Conservation (phyloP, 148 eudicot genomes). For the Camellia japonica region DNA sequence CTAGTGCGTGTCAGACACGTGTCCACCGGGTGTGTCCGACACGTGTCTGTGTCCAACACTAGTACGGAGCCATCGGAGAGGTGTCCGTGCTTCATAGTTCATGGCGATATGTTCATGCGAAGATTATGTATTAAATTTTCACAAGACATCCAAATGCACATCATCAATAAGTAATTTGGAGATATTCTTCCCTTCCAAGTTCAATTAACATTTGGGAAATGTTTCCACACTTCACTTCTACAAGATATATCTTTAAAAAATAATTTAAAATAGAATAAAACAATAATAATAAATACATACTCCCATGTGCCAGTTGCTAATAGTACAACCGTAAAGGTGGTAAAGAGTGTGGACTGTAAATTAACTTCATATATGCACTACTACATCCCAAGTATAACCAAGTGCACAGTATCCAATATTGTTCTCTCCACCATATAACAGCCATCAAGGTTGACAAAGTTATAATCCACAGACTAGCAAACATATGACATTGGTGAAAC, state of each 20-base stretch:
- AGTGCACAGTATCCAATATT: neutral
- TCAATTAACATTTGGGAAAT: neutral
- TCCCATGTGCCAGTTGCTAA: neutral
- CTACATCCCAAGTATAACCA: neutral
- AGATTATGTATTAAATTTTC: neutral
- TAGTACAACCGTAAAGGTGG: neutral
- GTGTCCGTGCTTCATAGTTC: no score
- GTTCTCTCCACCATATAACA: neutral
- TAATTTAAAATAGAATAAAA: neutral
- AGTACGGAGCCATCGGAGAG: no score
- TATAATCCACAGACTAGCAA: neutral
- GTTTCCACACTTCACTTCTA: neutral
- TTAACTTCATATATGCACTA: neutral
- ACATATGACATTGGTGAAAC: neutral
- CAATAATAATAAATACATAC: neutral
- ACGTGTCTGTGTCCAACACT: no score
- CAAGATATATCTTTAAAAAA: neutral
- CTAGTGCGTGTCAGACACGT: no score
- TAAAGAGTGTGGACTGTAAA: neutral
- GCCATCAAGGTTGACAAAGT: neutral
- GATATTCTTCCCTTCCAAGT: neutral
- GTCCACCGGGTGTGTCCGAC: no score
- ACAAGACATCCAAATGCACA: neutral
- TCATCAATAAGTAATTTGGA: neutral
- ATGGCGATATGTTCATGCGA: neutral